A percentile compares a stretch with the other conserved stretches of the same genome.
Conservation (phyloP, 108 stramenopile genomes). For the Nitzschia palea region DNA sequence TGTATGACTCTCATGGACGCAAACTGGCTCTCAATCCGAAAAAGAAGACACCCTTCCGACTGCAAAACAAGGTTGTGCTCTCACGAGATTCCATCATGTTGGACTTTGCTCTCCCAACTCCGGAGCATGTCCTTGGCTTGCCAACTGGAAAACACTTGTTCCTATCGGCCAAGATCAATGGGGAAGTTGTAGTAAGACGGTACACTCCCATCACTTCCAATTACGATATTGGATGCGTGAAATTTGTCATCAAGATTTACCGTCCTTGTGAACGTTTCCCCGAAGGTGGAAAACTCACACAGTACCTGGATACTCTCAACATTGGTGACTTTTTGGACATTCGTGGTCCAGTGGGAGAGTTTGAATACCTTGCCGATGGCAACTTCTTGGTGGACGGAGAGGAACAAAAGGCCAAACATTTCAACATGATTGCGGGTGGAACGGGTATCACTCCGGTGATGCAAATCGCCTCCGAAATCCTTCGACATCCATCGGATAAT, state of each 20-base stretch:
- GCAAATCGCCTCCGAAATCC: constrained; percentile 90
- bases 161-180: constrained; percentile 79
- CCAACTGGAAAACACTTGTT: constrained; percentile 98
- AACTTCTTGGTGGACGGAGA: constrained; percentile 81
- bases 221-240: constrained; percentile 91
- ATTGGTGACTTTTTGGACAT: constrained; percentile 91
- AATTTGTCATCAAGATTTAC: constrained; percentile 98
- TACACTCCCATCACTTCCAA: constrained; percentile 97
- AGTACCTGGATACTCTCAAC: constrained; percentile 84
- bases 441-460: constrained; percentile 96
- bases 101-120: constrained; percentile 91
- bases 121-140: constrained; percentile 91
- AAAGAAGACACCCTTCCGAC: constrained; percentile 80
- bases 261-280: constrained; percentile 87
- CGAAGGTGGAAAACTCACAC: constrained; percentile 94
- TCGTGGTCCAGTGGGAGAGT: constrained; percentile 91
- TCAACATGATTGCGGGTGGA: constrained; percentile 97
- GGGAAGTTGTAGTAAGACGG: constrained; percentile 81
- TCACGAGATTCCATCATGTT: constrained; percentile 93
- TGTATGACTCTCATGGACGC: constrained; percentile 56
- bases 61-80: constrained; percentile 86
- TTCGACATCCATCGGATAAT: constrained; percentile 79
- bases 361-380: constrained; percentile 91
- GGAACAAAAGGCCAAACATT: constrained; percentile 55
- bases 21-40: constrained; percentile 84